Evolutionary conservation across 371 early-diverging fungal genomes (phyloP).

Genomic region (Choanephora cucurbitarum): DNA sequence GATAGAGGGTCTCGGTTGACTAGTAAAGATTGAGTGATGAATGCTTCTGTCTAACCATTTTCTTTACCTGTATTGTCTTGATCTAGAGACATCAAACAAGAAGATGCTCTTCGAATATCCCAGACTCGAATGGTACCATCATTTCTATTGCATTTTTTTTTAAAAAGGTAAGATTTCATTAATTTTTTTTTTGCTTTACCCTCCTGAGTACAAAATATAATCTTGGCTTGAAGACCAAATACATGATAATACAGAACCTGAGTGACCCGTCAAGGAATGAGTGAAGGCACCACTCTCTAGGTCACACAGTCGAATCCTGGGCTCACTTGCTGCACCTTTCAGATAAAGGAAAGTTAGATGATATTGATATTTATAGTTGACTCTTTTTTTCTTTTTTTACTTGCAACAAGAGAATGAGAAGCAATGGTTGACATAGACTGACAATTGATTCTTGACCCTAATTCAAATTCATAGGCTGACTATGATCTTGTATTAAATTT

Average conservation of each 20-base stretch:
- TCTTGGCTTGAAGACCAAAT: slow-evolving; percentile 85
- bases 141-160: slow-evolving; percentile 33
- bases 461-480: slow-evolving; percentile 39
- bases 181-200: slow-evolving; percentile 43
- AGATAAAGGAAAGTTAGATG: no score
- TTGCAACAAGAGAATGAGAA: slow-evolving; percentile 78
- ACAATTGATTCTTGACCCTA: slow-evolving; percentile 66
- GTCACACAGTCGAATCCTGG: slow-evolving; percentile 80
- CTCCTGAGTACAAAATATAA: slow-evolving; percentile 78
- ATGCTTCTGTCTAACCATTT: no score
- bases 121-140: slow-evolving; percentile 75
- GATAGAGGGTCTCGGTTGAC: slow-evolving; percentile 40
- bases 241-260: slow-evolving; percentile 65
- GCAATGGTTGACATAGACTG: slow-evolving; percentile 77
- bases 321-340: slow-evolving; percentile 68
- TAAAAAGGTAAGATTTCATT: neutral
- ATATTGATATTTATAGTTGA: no score
- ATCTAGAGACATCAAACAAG: slow-evolving; percentile 62
- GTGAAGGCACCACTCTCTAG: slow-evolving; percentile 73
- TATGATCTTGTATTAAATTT: slow-evolving; percentile 1
- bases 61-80: slow-evolving; percentile 56
- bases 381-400: slow-evolving; percentile 38
- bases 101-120: slow-evolving; percentile 79
- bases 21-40: neutral
- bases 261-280: slow-evolving; percentile 77